Evolutionary conservation across 805 yeast species (phyloP).

Genomic region (Brettanomyces naardenensis): DNA sequence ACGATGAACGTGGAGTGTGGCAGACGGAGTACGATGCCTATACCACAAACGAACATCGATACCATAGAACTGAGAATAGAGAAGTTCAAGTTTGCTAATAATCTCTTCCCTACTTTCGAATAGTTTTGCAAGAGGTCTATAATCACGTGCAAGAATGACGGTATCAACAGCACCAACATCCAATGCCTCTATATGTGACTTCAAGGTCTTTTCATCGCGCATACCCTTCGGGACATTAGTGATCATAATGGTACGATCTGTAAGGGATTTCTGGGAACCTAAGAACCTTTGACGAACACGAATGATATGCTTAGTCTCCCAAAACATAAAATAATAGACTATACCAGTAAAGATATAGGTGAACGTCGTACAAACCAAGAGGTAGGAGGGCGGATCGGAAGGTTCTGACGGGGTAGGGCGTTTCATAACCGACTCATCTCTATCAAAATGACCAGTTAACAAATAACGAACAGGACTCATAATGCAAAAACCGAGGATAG

Average conservation of each 20-base stretch:
- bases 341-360: conserved; percentile 46
- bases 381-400: conserved; percentile 26
- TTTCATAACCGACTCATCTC: conserved; percentile 11
- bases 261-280: conserved; percentile 51
- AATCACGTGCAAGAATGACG: conserved; percentile 38
- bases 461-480: conserved; percentile 47
- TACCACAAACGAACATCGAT: conserved; percentile 30
- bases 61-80: conserved; percentile 35
- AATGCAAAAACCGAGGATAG: conserved; percentile 38
- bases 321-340: conserved; percentile 36
- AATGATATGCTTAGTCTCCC: conserved; percentile 40
- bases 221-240: conserved; percentile 46
- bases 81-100: conserved; percentile 30
- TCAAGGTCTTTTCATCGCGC: conserved; percentile 35
- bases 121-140: conserved; percentile 30
- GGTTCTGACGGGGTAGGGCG: conserved; percentile 9
- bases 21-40: conserved; percentile 17
- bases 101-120: conserved; percentile 28
- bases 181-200: conserved; percentile 43
- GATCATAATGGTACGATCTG: conserved; percentile 50
- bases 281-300: conserved; percentile 47
- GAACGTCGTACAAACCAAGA: conserved; percentile 48
- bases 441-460: conserved; percentile 41
- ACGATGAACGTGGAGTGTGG: conserved; percentile 15
- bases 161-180: conserved; percentile 49